phyloP scores from a whole-genome alignment of 2,329 filamentous ascomycete genomes.

The Microsporum ferrugineum region DNA sequence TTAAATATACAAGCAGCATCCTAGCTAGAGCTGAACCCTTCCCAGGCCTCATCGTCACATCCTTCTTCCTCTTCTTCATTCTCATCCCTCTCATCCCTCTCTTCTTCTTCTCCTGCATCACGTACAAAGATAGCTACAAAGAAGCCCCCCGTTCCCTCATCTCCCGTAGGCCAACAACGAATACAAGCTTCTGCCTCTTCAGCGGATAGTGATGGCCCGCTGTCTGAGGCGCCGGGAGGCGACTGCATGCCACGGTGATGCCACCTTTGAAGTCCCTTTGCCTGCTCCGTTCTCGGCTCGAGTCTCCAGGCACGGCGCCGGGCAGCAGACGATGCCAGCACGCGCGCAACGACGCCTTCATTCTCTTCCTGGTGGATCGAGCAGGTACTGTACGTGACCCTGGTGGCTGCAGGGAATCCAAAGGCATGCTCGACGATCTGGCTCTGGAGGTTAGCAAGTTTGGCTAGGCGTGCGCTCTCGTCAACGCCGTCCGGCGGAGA shows the following conservation, averaged over 20 bases:
- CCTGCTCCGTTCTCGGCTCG: conserved; percentile 59
- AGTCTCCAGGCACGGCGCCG: conserved; percentile 62
- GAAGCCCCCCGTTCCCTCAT: conserved; percentile 82
- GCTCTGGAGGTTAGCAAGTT: conserved; percentile 71
- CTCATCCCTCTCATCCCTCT: background rate
- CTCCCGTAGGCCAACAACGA: conserved; percentile 67
- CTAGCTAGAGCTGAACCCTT: background rate
- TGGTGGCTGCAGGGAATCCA: conserved; percentile 59
- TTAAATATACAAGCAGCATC: no score
- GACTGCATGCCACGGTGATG: conserved; percentile 46
- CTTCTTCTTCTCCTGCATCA: conserved; percentile 27
- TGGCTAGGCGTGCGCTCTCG: conserved; percentile 51
- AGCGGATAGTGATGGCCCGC: conserved; percentile 23
- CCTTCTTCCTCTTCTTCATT: background rate
- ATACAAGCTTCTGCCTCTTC: conserved; percentile 60
- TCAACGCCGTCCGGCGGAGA: conserved; percentile 19
- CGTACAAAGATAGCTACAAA: conserved; percentile 83
- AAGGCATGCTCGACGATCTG: conserved; percentile 75
- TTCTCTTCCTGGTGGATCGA: conserved; percentile 82
- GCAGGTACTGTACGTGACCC: conserved; percentile 87
- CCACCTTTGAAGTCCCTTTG: conserved; percentile 66
- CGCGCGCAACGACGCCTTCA: conserved; percentile 66
- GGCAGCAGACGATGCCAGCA: conserved; percentile 58
- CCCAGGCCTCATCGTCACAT: background rate
- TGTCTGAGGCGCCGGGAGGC: conserved; percentile 11